phyloP scores from a whole-genome alignment of 2,329 filamentous ascomycete species.

The Neoarthrinium moseri region DNA sequence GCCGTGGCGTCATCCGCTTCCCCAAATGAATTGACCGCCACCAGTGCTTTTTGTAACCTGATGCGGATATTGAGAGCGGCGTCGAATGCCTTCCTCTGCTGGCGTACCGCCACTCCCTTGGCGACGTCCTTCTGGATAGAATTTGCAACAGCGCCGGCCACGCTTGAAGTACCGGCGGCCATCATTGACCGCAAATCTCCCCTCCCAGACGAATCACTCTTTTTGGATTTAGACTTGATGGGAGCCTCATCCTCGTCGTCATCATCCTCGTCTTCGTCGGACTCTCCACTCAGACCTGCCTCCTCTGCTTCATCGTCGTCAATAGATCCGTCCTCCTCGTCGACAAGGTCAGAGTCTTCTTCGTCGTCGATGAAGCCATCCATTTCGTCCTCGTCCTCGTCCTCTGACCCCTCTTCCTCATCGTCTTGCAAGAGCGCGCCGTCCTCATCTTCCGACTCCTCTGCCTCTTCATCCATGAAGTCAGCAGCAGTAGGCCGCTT shows the following conservation, averaged over 20 bases:
- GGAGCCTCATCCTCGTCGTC: slow-evolving; percentile 30
- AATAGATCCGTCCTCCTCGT: slow-evolving; percentile 32
- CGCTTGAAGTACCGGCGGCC: slow-evolving; percentile 45
- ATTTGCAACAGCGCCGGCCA: slow-evolving; percentile 59
- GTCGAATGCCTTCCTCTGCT: slow-evolving; percentile 84
- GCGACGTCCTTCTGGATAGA: slow-evolving; percentile 74
- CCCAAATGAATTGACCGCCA: slow-evolving; percentile 74
- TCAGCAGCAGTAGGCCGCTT: slow-evolving; percentile 53
- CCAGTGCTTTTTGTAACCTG: slow-evolving; percentile 85
- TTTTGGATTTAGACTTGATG: slow-evolving; percentile 15
- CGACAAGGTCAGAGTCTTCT: slow-evolving; percentile 20
- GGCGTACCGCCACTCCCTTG: slow-evolving; percentile 83
- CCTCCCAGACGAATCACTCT: slow-evolving; percentile 33
- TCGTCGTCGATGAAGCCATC: slow-evolving; percentile 32
- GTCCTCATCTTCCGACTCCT: slow-evolving; percentile 28
- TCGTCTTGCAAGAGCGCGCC: slow-evolving; percentile 34
- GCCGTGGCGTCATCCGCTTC: slow-evolving; percentile 42
- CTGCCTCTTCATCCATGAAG: slow-evolving; percentile 41
- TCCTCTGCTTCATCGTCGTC: slow-evolving; percentile 28
- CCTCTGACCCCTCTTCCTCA: slow-evolving; percentile 29
- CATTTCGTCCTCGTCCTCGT: slow-evolving; percentile 11
- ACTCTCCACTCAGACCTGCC: slow-evolving; percentile 13
- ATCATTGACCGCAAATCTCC: slow-evolving; percentile 32
- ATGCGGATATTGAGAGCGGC: slow-evolving; percentile 87
- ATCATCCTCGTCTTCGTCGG: slow-evolving; percentile 22